Base-by-base conservation (phyloP, 1,284 basidiomycete genomes). In the Pseudozyma sp. region DNA sequence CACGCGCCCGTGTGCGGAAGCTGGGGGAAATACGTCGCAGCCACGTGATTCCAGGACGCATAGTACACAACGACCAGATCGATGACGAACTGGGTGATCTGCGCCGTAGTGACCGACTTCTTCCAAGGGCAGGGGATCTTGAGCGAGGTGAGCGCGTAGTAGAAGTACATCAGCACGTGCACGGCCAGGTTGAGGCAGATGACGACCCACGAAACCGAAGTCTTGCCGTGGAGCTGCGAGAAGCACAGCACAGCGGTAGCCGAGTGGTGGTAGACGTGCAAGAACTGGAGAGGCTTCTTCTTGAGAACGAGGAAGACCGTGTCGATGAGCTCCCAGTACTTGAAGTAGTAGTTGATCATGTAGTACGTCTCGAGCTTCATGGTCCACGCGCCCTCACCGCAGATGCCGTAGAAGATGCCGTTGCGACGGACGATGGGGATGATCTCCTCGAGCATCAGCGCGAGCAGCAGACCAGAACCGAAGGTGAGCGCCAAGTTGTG, bases 181-280 rank as follows among this genome's bases (percentile, higher is more conserved):
- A 99, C 97, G 62, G 89, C 87, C 65, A 99, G 88, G 88, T 99
- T 99, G 80, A 97, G 89, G 59, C 88, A 86, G 85, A 99, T 99
- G 73, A 94, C 93, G 72, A 95, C 90, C 97, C 97, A 99, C 72
- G 96, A 97, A 62, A 77, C 39, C 54, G 70, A 97, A 89, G 83
- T 97, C 53, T 75, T 77, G 35, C 84, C 95, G 80, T 96, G 92
- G 72, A 99, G 88, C 87, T 99, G 95, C 60, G 91, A 91, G 85
- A 91, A 98, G 87, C 96, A 98, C 67, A 99, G 88, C 57, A 96
- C 86, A 64, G 96, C 96, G 60, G 96, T 98, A n/a, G 95, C 96
- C 69, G 95, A 94, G 87, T 98, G 96, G 86, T 98, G 96, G 88
- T 97, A 98, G 78, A 98, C 95, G 85, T 99, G 96, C 74, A 99